Percentiles rank a stretch among this genome's conserved stretches.
Evolutionary conservation across 1,284 basidiomycete species (phyloP).

Genomic region (Ustilago trichophora): DNA sequence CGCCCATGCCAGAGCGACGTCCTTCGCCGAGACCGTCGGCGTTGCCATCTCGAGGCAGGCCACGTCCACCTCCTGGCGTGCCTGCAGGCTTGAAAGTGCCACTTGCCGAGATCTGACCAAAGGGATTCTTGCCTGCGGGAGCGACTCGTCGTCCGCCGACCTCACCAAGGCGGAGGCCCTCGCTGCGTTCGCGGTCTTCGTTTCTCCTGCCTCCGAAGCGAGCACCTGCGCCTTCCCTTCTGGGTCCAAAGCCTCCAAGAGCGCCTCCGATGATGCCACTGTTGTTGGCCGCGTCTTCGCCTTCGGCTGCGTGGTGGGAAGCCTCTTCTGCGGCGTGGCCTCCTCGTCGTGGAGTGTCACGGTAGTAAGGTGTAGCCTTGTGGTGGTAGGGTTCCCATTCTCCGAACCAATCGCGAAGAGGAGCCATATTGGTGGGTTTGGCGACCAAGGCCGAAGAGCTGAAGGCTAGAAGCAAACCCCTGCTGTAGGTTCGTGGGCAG

Average conservation of each 20-base stretch:
- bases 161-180: slow-evolving; percentile 40
- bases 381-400: slow-evolving; percentile 67
- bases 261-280: slow-evolving; percentile 45
- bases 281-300: slow-evolving; percentile 26
- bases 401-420: slow-evolving; percentile 85
- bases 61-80: slow-evolving; percentile 25
- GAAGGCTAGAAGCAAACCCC: slow-evolving; percentile 71
- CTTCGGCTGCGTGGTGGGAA: slow-evolving; percentile 3
- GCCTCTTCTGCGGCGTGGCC: slow-evolving; percentile 28
- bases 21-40: slow-evolving; percentile 21
- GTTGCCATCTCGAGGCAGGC: slow-evolving; percentile 28
- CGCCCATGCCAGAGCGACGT: slow-evolving; percentile 41
- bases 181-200: slow-evolving; percentile 46
- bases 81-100: slow-evolving; percentile 61
- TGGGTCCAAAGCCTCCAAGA: slow-evolving; percentile 41
- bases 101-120: slow-evolving; percentile 57
- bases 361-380: slow-evolving; percentile 69
- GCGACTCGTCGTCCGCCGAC: slow-evolving; percentile 30
- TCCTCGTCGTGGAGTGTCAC: slow-evolving; percentile 75
- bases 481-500: slow-evolving; percentile 39
- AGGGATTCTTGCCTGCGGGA: slow-evolving; percentile 58
- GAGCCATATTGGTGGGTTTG: slow-evolving; percentile 78
- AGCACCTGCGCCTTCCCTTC: slow-evolving; percentile 43
- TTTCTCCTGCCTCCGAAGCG: slow-evolving; percentile 43
- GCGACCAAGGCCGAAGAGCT: slow-evolving; percentile 80